Percentiles rank a stretch among this genome's conserved stretches.
These are phyloP conservation scores for Calonectria leucothoes DNA, from an alignment of 2,329 filamentous ascomycete species.

Conservation along the genomic window DNA sequence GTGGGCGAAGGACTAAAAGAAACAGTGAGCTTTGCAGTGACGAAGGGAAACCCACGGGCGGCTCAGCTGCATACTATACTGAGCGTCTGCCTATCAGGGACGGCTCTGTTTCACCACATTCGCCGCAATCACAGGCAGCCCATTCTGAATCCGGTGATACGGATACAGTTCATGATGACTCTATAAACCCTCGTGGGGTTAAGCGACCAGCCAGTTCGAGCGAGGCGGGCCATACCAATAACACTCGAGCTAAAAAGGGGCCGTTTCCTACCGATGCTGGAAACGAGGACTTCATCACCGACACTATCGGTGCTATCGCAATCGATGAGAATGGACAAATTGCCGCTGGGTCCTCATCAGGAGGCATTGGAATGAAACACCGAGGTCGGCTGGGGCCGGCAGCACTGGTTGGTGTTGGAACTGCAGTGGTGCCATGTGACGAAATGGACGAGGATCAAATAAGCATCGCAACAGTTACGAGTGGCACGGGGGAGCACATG, in stretches of 20 bases:
- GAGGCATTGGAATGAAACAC: constrained; percentile 99
- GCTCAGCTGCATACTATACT: constrained; percentile 17
- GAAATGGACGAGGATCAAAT: constrained; percentile 75
- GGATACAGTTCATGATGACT: constrained; percentile 16
- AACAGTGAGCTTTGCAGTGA: constrained; percentile 10
- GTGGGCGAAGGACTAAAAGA: constrained; percentile 7
- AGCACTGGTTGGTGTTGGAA: constrained; percentile 91
- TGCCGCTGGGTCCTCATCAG: constrained; percentile 94
- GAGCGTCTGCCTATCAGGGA: constrained; percentile 23
- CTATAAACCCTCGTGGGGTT: constrained; percentile 44
- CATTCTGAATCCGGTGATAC: not conserved
- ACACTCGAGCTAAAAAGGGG: constrained; percentile 31
- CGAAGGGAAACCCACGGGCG: constrained; percentile 3
- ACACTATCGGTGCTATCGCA: constrained; percentile 96
- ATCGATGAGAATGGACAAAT: constrained; percentile 89
- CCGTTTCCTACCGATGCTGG: constrained; percentile 34
- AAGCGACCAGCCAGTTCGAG: constrained; percentile 47
- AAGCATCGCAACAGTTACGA: constrained; percentile 86
- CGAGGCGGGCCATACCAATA: constrained; percentile 19
- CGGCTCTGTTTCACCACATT: constrained; percentile 29
- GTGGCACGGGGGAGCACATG: constrained; percentile 98
- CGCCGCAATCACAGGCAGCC: constrained; percentile 6
- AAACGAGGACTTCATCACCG: constrained; percentile 77
- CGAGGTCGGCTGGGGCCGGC: constrained; percentile 91
- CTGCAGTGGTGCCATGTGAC: constrained; percentile 85